Evolutionary conservation across 495 filamentous ascomycete species (phyloP), one percentile per base, ranked within the genome.

Genomic region (Penicillium chermesinum): DNA sequence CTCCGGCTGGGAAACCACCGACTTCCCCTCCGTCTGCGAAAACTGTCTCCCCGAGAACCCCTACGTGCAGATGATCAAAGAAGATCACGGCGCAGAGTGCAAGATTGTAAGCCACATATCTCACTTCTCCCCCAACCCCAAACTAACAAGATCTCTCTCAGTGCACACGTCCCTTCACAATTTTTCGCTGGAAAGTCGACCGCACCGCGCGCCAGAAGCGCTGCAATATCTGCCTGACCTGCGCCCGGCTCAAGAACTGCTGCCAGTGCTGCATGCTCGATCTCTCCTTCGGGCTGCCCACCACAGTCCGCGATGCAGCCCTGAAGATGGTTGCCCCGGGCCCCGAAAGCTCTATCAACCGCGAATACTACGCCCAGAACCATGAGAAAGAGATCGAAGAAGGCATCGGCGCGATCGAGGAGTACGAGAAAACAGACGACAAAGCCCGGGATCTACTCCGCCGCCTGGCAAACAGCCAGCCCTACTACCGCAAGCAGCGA

Each of bases 181-280:
- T 96, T 33, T 98, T 98, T 69, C 81, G 83, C 49, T 98, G 91
- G 91, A 87, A 91, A 72, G 88, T 80, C 49, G 89, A 94, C 64
- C 86, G 90, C 25, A 90, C 88, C 1, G 81, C 88, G 15, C 87
- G 89, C 49, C 85, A 87, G 63, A 91, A 90, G 70, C 83, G 85
- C 39, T 94, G 89, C 36, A 89, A 84, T 53, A 90, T 96, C 62
- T 96, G 90, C 66, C 79, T 96, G n/a, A 95, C 90, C 7, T 96
- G 90, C 71, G 89, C 89, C 10, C 87, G 90, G 17, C 76, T 95
- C 49, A 94, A 95, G 73, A 96, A 96, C 74, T 94, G 93, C 73
- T 98, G 93, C 65, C 93, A 98, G 71, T 95, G 87, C 68, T 98
- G 93, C 73, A 96, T 97, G 89, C 83, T 96, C 40, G 93, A 98